Evolutionary conservation across 1,284 basidiomycete species (phyloP).

Genomic region (Omphalotus olearius): DNA sequence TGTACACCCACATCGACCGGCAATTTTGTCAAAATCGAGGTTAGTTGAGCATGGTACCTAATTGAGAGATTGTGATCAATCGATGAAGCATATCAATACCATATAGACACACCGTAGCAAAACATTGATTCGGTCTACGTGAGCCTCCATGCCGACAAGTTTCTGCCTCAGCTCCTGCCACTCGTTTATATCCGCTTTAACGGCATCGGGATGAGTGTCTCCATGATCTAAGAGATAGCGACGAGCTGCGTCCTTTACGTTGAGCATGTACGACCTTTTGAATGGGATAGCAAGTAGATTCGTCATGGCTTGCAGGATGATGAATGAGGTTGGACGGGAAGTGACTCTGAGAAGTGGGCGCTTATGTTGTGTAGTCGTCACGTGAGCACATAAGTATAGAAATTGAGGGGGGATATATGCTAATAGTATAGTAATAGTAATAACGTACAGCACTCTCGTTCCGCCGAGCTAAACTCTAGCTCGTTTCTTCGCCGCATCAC

Average conservation of each 20-base stretch:
- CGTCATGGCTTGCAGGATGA: constrained; percentile 53
- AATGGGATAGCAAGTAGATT: constrained; percentile 78
- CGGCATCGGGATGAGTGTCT: constrained; percentile 87
- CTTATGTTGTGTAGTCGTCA: too few relatives aligned
- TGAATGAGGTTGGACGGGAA: neutral
- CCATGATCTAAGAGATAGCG: constrained; percentile 70
- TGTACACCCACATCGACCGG: constrained; percentile 51
- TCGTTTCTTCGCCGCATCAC: too few relatives aligned
- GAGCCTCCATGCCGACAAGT: constrained; percentile 52
- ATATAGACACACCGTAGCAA: constrained; percentile 41
- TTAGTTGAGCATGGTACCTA: constrained; percentile 89
- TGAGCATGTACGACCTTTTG: constrained; percentile 65
- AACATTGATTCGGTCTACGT: constrained; percentile 49
- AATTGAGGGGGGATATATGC: too few relatives aligned
- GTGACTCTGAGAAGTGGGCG: too few relatives aligned
- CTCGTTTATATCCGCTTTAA: constrained; percentile 71
- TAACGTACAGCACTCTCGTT: too few relatives aligned
- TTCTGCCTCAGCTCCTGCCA: constrained; percentile 72
- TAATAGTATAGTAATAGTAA: too few relatives aligned
- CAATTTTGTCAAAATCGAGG: constrained; percentile 65
- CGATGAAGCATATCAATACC: constrained; percentile 14
- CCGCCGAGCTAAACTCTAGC: too few relatives aligned
- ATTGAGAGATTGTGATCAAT: constrained; percentile 13
- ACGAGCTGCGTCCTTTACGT: constrained; percentile 57
- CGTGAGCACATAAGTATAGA: too few relatives aligned